Evolutionary conservation across 2,329 filamentous ascomycete species (phyloP).

Genomic region (Fusarium devonianum): DNA sequence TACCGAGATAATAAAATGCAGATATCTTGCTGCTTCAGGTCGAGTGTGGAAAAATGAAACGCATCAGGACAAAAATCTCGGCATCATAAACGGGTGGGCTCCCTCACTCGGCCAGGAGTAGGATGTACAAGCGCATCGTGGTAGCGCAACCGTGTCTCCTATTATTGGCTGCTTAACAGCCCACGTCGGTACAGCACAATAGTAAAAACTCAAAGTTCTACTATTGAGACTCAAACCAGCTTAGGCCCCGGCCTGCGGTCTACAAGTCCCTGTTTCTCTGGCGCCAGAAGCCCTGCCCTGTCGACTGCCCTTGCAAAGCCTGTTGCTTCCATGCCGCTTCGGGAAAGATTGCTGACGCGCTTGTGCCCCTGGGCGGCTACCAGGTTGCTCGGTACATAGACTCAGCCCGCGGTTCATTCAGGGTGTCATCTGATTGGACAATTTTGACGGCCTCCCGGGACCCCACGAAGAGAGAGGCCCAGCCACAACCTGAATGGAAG

Average conservation of each 20-base stretch:
- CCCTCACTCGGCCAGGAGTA: conserved; percentile 5
- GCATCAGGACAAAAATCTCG: not conserved
- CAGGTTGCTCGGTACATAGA: not conserved
- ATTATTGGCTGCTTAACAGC: too few relatives aligned
- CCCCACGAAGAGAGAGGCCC: conserved; percentile 36
- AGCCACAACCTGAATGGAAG: too few relatives aligned
- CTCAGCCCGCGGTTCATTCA: not conserved
- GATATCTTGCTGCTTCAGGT: not conserved
- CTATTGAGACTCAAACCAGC: conserved; percentile 25
- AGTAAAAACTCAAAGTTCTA: too few relatives aligned
- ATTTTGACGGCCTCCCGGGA: conserved; percentile 38
- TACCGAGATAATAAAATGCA: too few relatives aligned
- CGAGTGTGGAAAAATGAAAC: too few relatives aligned
- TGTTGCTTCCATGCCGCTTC: conserved; percentile 28
- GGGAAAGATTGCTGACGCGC: conserved; percentile 33
- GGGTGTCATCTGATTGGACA: conserved; percentile 25
- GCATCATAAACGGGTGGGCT: not conserved
- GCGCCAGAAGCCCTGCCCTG: conserved; percentile 8
- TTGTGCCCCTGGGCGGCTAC: not conserved
- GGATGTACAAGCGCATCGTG: too few relatives aligned
- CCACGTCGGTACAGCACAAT: too few relatives aligned
- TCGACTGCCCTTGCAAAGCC: conserved; percentile 12
- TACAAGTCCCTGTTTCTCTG: conserved; percentile 20
- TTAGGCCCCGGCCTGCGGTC: conserved; percentile 15
- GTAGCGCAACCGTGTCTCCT: too few relatives aligned